Conservation (phyloP, 768 basidiomycete species). For the Termitomyces sp. region DNA sequence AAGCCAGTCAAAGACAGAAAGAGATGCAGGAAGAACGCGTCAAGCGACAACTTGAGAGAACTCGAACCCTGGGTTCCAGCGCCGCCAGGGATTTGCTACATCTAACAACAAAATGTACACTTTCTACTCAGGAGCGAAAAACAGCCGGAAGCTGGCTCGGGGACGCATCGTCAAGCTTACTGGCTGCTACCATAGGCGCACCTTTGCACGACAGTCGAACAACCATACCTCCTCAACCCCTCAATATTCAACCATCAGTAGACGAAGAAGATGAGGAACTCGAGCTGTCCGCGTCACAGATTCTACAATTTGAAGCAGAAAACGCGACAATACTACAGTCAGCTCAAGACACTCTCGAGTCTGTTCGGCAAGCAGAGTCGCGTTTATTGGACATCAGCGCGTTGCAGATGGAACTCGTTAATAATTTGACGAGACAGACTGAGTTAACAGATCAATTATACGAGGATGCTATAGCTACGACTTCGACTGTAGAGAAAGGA, state of each 20-base stretch:
- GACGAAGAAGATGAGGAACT: conserved; percentile 76
- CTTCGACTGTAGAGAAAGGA: conserved; percentile 82
- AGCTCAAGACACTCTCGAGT: conserved; percentile 81
- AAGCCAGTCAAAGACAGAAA: conserved; percentile 73
- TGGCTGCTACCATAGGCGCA: conserved; percentile 59
- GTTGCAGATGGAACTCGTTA: conserved; percentile 87
- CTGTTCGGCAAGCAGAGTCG: conserved; percentile 89
- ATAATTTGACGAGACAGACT: conserved; percentile 83
- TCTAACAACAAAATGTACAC: conserved; percentile 29
- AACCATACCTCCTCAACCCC: conserved; percentile 17
- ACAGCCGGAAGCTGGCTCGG: conserved; percentile 55
- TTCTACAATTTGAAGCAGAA: conserved; percentile 90
- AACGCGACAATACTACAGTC: conserved; percentile 81
- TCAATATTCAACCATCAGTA: conserved; percentile 26
- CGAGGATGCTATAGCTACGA: conserved; percentile 88
- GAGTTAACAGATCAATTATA: conserved; percentile 92
- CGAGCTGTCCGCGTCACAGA: conserved; percentile 81
- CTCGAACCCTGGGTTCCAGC: conserved; percentile 77
- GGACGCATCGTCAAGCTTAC: conserved; percentile 49
- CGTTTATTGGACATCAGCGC: conserved; percentile 90
- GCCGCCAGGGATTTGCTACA: conserved; percentile 59
- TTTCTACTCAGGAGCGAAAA: conserved; percentile 15
- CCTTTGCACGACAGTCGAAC: conserved; percentile 27
- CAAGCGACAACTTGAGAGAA: conserved; percentile 80
- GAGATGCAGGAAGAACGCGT: conserved; percentile 94